Base-by-base conservation (phyloP, 1,284 basidiomycete genomes). In the Neolentinus lepideus region DNA sequence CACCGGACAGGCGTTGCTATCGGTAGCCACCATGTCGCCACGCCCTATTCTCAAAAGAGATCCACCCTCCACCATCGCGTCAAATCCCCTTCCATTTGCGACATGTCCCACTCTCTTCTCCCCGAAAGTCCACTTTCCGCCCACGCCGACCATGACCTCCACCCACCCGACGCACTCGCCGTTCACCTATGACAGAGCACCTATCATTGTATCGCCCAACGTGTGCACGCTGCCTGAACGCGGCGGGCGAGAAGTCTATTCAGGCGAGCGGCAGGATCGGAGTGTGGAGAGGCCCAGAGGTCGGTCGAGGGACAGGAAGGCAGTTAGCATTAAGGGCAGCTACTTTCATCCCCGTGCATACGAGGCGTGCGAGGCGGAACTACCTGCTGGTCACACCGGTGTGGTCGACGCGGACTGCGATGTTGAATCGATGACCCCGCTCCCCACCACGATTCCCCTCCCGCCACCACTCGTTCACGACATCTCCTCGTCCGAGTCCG, bases 81-180 rank as follows among this genome's bases (percentile, higher is more conserved):
- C 57, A 53, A 66, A 62, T 50, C 71, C 72, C 0, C 69, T 77
- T 56, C 79, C 74, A 6, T 80, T 76, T 56, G 69, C 77, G 10
- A 59, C 71, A 10, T 77, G 71, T 57, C 66, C 66, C 38, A 70
- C 62, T 38, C 62, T 69, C 47, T 64, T 74, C 47, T 76, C 80
- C 0, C 81, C 79, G 0, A 85, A 83, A 63, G 88, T 90, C 58
- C 88, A 88, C 67, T 90, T 90, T 62, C 87, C 88, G 9, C 84
- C 88, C 2, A 83, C 86, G 0, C 84, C 88, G 3, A 69, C 71
- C 16, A 73, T 90, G 58, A 76, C 79, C 1, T 78, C 79, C 46
- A 83, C 76, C 9, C 78, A 76, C 58, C 73, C 74, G 48, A 81
- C 85, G 14, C 80, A 88, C 64, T 86, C 88, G 0, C 70, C 83